phyloP scores from a whole-genome alignment of 352 stramenopile species.

The Pythium diclinum region DNA sequence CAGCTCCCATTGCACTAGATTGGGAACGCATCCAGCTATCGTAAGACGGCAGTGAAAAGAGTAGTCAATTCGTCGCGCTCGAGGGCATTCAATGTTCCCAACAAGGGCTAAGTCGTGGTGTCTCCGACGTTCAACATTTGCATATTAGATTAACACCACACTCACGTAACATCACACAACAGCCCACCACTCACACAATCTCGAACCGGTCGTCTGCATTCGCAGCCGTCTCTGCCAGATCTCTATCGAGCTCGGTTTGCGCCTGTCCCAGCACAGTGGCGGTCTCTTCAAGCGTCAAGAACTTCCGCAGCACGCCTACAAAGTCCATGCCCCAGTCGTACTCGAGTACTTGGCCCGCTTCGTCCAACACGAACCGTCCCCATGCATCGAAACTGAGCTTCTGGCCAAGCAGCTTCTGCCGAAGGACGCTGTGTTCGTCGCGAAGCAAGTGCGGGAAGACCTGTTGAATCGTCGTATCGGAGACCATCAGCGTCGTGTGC shows the following conservation, averaged over 20 bases:
- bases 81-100: no score
- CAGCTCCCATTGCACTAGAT: no score
- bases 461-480: constrained; percentile 1
- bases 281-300: constrained; percentile 24
- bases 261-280: constrained; percentile 11
- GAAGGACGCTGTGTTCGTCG: constrained; percentile 5
- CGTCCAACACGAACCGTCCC: constrained; percentile 4
- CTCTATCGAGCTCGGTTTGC: constrained; percentile 8
- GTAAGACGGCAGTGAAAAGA: no score
- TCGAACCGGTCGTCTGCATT: no score
- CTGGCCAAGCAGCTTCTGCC: constrained; percentile 14
- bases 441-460: constrained; percentile 19
- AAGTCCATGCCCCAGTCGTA: constrained; percentile 17
- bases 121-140: no score
- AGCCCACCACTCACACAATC: no score
- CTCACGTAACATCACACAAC: no score
- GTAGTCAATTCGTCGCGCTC: no score
- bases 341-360: neutral
- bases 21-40: no score
- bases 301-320: constrained; percentile 2
- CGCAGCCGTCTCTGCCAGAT: neutral
- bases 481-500: constrained; percentile 1
- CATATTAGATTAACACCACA: no score
- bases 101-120: no score
- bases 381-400: constrained; percentile 4